These are phyloP conservation scores for Herpotrichia juniperi DNA, from an alignment of 2,329 filamentous ascomycete genomes.

Conservation along the genomic window DNA sequence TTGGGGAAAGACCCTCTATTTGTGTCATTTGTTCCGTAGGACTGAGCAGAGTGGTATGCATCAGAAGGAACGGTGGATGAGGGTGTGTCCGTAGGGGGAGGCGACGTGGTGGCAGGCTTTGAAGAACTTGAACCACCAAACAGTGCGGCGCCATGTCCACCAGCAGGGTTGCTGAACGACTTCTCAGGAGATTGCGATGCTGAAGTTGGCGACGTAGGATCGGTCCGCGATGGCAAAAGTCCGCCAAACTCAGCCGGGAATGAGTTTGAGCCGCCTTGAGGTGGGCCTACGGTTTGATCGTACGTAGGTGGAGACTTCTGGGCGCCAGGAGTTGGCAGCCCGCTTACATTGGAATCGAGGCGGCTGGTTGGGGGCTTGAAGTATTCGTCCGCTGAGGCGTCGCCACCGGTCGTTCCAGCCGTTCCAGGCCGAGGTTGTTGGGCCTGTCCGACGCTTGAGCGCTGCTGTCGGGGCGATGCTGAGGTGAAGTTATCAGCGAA, in stretches of 20 bases:
- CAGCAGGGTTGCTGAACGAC: slow-evolving; percentile 36
- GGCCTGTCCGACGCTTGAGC: slow-evolving; percentile 30
- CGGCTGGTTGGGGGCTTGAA: slow-evolving; percentile 44
- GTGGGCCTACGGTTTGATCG: slow-evolving; percentile 51
- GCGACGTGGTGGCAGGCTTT: slow-evolving; percentile 44
- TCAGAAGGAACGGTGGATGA: slow-evolving; percentile 49
- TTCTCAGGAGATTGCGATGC: slow-evolving; percentile 45
- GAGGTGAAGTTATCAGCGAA: slow-evolving; percentile 94
- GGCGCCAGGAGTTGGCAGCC: slow-evolving; percentile 59
- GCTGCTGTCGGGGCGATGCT: slow-evolving; percentile 52
- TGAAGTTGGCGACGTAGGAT: slow-evolving; percentile 52
- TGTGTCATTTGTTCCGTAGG: slow-evolving; percentile 41
- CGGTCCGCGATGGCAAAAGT: slow-evolving; percentile 60
- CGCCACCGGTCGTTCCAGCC: slow-evolving; percentile 17
- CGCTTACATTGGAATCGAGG: slow-evolving; percentile 42
- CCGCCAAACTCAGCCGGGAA: slow-evolving; percentile 63
- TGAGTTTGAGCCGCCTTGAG: slow-evolving; percentile 48
- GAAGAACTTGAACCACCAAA: slow-evolving; percentile 44
- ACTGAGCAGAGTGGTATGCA: slow-evolving; percentile 49
- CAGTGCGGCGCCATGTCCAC: slow-evolving; percentile 47
- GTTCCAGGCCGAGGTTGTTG: slow-evolving; percentile 31
- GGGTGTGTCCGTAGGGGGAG: slow-evolving; percentile 46
- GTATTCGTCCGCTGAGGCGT: slow-evolving; percentile 35
- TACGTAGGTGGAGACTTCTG: slow-evolving; percentile 66
- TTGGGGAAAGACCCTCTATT: slow-evolving; percentile 42